phyloP scores from a whole-genome alignment of 805 yeast genomes.

The Hanseniaspora taiwanica region DNA sequence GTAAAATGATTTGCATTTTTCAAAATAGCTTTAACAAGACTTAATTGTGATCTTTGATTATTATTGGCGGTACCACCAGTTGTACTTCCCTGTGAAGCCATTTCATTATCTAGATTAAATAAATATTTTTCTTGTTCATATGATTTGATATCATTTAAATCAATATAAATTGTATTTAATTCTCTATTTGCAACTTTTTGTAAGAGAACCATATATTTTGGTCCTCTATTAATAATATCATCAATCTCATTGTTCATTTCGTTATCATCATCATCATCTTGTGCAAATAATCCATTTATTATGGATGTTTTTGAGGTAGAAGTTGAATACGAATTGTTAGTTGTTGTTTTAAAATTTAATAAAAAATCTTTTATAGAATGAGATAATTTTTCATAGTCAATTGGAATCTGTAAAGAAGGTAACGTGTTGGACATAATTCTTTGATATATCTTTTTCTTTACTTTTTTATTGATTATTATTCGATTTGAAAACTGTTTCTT shows the following conservation, averaged over 20 bases:
- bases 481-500: too few relatives aligned
- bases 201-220: slow-evolving; percentile 63
- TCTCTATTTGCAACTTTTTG: slow-evolving; percentile 83
- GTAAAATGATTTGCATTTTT: slow-evolving; percentile 68
- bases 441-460: not conserved
- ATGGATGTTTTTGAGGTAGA: slow-evolving; percentile 8
- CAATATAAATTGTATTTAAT: slow-evolving; percentile 49
- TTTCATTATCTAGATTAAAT: slow-evolving; percentile 15
- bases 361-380: slow-evolving; percentile 52
- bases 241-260: slow-evolving; percentile 20
- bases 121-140: slow-evolving; percentile 41
- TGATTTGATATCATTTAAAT: slow-evolving; percentile 68
- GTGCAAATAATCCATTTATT: slow-evolving; percentile 3
- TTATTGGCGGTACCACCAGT: not conserved
- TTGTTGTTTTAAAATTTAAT: slow-evolving; percentile 48
- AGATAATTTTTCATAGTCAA: slow-evolving; percentile 58
- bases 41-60: slow-evolving; percentile 5
- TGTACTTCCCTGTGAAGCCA: not conserved
- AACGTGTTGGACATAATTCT: slow-evolving; percentile 19
- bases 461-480: too few relatives aligned
- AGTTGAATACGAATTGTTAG: slow-evolving; percentile 16
- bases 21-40: slow-evolving; percentile 43
- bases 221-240: slow-evolving; percentile 29
- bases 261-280: slow-evolving; percentile 15
- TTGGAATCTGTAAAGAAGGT: slow-evolving; percentile 55